Percentiles rank a stretch among this genome's conserved stretches.
Evolutionary conservation across 495 filamentous ascomycete species (phyloP).

Genomic region (Physcia stellaris): DNA sequence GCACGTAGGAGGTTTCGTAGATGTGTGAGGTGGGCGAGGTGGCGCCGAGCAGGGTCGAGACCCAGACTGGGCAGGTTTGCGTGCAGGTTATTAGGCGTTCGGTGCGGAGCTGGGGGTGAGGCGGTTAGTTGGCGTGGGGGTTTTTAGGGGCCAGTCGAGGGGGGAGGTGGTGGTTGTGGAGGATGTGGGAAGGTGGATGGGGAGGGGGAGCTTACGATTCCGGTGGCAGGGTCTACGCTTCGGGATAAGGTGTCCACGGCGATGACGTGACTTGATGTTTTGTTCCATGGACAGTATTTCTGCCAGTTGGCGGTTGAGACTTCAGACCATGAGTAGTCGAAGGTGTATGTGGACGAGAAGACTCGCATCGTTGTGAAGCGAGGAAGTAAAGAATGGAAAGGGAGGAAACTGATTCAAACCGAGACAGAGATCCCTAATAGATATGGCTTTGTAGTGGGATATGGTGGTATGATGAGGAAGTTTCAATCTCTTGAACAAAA

Average conservation of each 20-base stretch:
- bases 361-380: constrained; percentile 59
- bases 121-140: neutral
- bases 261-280: constrained; percentile 84
- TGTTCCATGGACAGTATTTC: constrained; percentile 98
- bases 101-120: constrained; percentile 54
- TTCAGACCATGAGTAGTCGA: constrained; percentile 96
- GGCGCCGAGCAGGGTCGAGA: constrained; percentile 63
- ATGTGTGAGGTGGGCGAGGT: constrained; percentile 64
- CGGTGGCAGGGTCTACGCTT: constrained; percentile 62
- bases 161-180: too few species aligned
- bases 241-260: constrained; percentile 87
- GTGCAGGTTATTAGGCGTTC: constrained; percentile 93
- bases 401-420: too few species aligned
- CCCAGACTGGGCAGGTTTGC: constrained; percentile 79
- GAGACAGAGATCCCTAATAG: too few species aligned
- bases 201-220: constrained; percentile 48
- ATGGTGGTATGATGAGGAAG: too few species aligned
- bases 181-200: neutral
- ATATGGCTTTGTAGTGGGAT: too few species aligned
- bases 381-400: neutral
- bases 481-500: too few species aligned
- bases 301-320: constrained; percentile 99
- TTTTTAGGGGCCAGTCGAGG: too few species aligned
- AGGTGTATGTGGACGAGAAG: constrained; percentile 74
- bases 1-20: constrained; percentile 90